phyloP scores from a whole-genome alignment of 2,329 filamentous ascomycete genomes.

The Coniochaeta ligniaria region DNA sequence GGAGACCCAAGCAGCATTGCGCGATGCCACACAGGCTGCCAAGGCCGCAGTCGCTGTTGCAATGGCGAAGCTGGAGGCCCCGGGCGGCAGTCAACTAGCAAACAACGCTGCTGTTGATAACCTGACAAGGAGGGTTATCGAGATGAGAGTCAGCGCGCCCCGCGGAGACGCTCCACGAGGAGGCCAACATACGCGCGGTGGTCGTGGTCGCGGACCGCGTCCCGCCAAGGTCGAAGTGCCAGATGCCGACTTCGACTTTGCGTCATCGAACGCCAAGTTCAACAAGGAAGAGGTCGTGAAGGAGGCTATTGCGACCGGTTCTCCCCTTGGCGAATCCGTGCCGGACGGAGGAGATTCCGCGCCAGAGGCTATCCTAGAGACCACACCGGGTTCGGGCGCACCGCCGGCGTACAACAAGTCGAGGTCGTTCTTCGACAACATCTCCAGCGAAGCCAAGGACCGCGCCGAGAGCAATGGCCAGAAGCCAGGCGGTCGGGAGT shows the following conservation, averaged over 20 bases:
- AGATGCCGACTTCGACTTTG: conserved; percentile 87
- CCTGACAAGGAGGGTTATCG: conserved; percentile 65
- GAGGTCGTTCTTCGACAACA: conserved; percentile 95
- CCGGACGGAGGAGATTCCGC: conserved; percentile 23
- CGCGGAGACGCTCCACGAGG: conserved; percentile 39
- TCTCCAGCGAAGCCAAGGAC: conserved; percentile 89
- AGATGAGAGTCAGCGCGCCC: conserved; percentile 63
- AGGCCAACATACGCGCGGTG: conserved; percentile 14
- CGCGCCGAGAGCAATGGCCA: conserved; percentile 65
- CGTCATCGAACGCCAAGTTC: conserved; percentile 78
- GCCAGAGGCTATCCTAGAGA: conserved; percentile 22
- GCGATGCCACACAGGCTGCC: conserved; percentile 66
- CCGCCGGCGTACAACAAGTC: conserved; percentile 73
- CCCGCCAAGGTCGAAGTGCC: conserved; percentile 79
- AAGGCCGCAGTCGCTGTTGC: conserved; percentile 73
- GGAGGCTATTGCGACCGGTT: conserved; percentile 71
- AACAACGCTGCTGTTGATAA: conserved; percentile 55
- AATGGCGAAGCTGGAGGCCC: conserved; percentile 59
- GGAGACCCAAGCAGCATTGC: conserved; percentile 35
- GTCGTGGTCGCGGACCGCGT: conserved; percentile 34
- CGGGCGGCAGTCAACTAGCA: conserved; percentile 20
- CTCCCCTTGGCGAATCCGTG: conserved; percentile 50
- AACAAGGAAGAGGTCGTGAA: conserved; percentile 82
- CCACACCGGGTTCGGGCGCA: conserved; percentile 33
- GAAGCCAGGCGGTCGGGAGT: conserved; percentile 73